Evolutionary conservation across 1,284 basidiomycete genomes (phyloP), one percentile per base, ranked within the genome.

Genomic region (Trametes pubescens): DNA sequence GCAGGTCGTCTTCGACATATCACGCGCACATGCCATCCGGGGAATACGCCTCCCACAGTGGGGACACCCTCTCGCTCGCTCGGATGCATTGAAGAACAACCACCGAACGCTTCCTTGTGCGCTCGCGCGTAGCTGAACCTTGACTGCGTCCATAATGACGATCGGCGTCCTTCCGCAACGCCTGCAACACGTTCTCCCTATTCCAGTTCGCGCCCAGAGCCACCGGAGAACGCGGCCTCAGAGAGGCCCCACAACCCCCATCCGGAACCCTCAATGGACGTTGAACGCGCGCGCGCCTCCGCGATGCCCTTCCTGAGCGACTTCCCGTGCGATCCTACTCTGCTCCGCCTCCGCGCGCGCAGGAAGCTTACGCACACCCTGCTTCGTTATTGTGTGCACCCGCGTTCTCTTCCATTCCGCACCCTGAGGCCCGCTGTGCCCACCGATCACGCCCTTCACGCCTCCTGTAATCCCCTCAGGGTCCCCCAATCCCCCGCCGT

Each of bases 401-500:
- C 47, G 47, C 24, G 24, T 10, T 6, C 47, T 18, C 57, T 59
- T 51, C 48, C 49, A 59, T 58, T 58, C 47, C 57, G 21, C 47
- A 0, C 10, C 35, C 21, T 18, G 26, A 37, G 40, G 21, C 32
- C 35, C 14, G 40, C 57, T 38, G 57, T n/a, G 16, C 40, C 57
- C 35, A n/a, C 47, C 48, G 57, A 59, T 59, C 57, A 18, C 29
- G 22, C 57, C 38, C 57, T 34, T 26, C 57, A 51, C 38, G 48
- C 57, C 49, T 40, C 48, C 47, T 29, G 14, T 26, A 24, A n/a
- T 24, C 46, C 46, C 46, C 22, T 47, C 21, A 47, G 21, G 46
- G 46, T 26, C 21, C 46, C 24, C 47, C 47, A 7, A 11, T 13
- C 6, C 47, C 47, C 14, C 24, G 18, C 26, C 47, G 26, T n/a